Evolutionary conservation across 1,284 basidiomycete genomes (phyloP), one percentile per base, ranked within the genome.

Genomic region (Mixia osmundae): DNA sequence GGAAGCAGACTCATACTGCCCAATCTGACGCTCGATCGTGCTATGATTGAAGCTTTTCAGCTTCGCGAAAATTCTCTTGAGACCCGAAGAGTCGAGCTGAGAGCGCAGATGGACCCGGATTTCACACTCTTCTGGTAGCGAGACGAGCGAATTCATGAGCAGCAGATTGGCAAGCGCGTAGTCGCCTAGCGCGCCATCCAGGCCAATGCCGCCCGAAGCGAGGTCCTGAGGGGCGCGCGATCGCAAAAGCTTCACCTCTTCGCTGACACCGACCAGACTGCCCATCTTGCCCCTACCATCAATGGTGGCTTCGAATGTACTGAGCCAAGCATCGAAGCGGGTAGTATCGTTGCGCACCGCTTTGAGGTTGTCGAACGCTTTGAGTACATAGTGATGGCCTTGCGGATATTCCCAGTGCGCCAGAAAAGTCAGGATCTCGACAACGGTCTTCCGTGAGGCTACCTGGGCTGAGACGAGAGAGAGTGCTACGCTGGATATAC

Each of bases 211-310:
- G 14, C 34, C 36, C 28, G 37, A 15, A 5, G 37, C 33, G 22
- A 25, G 36, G 5, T 31, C 36, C 35, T 41, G 39, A 9, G 40
- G 42, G 16, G 39, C 41, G 12, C 41, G 26, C 0, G 50, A 46
- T 22, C 50, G 35, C 28, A 54, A 28, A 21, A 68, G 70, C 51
- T 67, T 71, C 40, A 89, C 67, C 44, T 91, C 80, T 24, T 87
- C 78, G 47, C 82, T 87, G 7, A 82, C 79, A 2, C 91, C 89
- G 6, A 97, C 89, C 33, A 78, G 58, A 52, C 77, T 89, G 2
- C 89, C 89, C 82, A 95, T 89, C 54, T 73, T 76, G 1, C 91
- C 89, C 41, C 83, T 62, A 1, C 85, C 83, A 30, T 71, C 68
- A 10, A 95, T 64, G 4, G 71, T 70, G 25, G 61, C 61, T 49